Percentiles rank a stretch among this genome's conserved stretches.
These are phyloP conservation scores for Umbelopsis vinacea DNA, from an alignment of 192 early-diverging fungal genomes.

Conservation along the genomic window DNA sequence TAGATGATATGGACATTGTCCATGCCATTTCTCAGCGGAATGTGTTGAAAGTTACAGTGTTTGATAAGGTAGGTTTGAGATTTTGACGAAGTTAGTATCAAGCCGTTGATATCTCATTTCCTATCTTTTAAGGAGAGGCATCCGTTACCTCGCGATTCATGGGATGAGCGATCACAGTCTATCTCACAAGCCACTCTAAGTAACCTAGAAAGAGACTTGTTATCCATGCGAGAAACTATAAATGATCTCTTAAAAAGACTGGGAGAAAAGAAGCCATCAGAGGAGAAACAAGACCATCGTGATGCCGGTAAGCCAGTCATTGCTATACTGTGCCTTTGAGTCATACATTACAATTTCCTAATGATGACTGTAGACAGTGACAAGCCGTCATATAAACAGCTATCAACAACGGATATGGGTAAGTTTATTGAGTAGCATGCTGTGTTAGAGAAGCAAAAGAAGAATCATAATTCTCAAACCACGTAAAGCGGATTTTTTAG, in stretches of 20 bases:
- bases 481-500: slow-evolving; percentile 35
- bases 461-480: slow-evolving; percentile 5
- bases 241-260: background rate
- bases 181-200: slow-evolving; percentile 33
- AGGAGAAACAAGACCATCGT: background rate
- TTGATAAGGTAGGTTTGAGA: slow-evolving; percentile 30
- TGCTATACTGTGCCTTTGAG: no score
- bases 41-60: slow-evolving; percentile 51
- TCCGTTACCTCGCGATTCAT: slow-evolving; percentile 4
- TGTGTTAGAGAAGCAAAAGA: background rate
- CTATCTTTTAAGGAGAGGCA: background rate
- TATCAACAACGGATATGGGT: slow-evolving; percentile 24
- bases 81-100: background rate
- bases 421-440: slow-evolving; percentile 18
- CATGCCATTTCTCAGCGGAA: slow-evolving; percentile 51
- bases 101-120: background rate
- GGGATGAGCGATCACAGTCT: background rate
- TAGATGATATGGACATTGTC: slow-evolving; percentile 54
- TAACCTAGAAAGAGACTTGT: slow-evolving; percentile 24
- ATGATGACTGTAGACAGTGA: background rate
- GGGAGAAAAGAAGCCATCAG: background rate
- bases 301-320: no score
- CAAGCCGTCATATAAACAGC: background rate
- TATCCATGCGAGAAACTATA: background rate
- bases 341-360: background rate